A percentile compares a stretch with the other conserved stretches of the same genome.
Conservation (phyloP, 768 basidiomycete genomes). For the Tulasnella sp. region DNA sequence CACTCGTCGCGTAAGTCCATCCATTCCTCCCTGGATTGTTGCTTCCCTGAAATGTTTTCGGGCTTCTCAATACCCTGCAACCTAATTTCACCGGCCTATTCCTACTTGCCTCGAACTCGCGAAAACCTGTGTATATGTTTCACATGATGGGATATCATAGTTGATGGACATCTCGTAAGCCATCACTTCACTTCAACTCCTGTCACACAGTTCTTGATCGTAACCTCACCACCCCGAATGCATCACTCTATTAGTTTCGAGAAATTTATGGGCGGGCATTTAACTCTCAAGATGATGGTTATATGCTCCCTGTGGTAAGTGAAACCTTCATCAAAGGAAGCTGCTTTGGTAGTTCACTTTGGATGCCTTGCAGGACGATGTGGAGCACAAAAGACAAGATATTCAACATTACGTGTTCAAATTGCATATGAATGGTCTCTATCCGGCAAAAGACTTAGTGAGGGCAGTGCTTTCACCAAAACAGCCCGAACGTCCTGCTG, state of each 20-base stretch:
- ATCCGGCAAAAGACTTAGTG: slow-evolving; percentile 11
- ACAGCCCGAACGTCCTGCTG: background rate
- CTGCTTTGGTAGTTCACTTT: too few species aligned
- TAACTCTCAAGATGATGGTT: slow-evolving; percentile 3
- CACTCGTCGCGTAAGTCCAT: slow-evolving; percentile 7
- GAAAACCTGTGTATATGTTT: too few species aligned
- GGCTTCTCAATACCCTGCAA: background rate
- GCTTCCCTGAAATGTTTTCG: background rate
- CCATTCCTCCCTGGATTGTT: background rate
- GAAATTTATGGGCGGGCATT: background rate
- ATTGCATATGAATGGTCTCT: background rate
- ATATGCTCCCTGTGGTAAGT: slow-evolving; percentile 8
- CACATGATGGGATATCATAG: too few species aligned
- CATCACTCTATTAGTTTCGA: too few species aligned
- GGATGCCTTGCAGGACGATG: too few species aligned
- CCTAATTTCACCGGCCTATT: background rate
- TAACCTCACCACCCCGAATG: background rate
- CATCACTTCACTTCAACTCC: background rate
- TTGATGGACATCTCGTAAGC: slow-evolving; percentile 9
- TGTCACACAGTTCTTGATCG: background rate
- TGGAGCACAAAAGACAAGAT: slow-evolving; percentile 13
- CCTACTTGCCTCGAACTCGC: background rate
- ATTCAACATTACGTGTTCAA: slow-evolving; percentile 7
- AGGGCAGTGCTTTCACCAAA: background rate
- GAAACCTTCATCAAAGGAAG: too few species aligned